Conservation (phyloP, 169 alveolate genomes). For the Eimeria praecox region DNA sequence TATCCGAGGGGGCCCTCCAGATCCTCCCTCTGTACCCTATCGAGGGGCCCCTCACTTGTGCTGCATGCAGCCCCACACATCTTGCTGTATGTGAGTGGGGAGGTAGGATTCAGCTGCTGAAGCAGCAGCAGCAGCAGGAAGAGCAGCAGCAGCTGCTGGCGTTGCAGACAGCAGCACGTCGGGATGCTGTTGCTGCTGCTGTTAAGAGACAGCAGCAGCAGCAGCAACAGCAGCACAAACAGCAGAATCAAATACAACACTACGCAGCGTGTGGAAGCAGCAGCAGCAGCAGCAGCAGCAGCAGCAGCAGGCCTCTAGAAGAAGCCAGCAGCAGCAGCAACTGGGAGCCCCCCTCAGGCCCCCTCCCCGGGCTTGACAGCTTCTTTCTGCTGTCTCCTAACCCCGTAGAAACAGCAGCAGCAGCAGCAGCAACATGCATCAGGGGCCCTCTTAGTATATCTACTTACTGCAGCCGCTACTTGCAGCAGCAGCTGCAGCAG, state of each 20-base stretch:
- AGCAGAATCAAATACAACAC: slow-evolving; percentile 23
- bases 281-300: not conserved
- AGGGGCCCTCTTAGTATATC: not conserved
- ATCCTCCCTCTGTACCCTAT: slow-evolving; percentile 19
- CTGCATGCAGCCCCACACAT: not conserved
- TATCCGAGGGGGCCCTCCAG: slow-evolving; percentile 47
- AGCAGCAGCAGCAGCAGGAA: slow-evolving; percentile 55
- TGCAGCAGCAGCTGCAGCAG: slow-evolving; percentile 66
- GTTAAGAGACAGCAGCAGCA: not conserved
- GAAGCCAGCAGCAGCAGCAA: not conserved
- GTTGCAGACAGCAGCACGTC: slow-evolving; percentile 18
- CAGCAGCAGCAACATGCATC: not conserved
- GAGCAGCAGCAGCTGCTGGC: slow-evolving; percentile 22
- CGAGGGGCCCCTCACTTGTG: slow-evolving; percentile 53
- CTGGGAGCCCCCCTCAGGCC: not conserved
- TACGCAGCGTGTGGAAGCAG: not conserved
- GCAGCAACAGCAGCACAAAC: slow-evolving; percentile 32
- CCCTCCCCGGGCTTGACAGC: slow-evolving; percentile 39
- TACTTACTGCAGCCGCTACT: slow-evolving; percentile 7
- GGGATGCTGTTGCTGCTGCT: slow-evolving; percentile 5
- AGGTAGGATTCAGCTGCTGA: slow-evolving; percentile 46
- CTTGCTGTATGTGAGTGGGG: slow-evolving; percentile 42
- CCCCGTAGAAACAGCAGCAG: slow-evolving; percentile 42
- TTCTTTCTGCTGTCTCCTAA: slow-evolving; percentile 24
- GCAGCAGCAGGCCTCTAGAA: slow-evolving; percentile 7